Base-by-base conservation (phyloP, 352 stramenopile genomes). In the Pythium periplocum region DNA sequence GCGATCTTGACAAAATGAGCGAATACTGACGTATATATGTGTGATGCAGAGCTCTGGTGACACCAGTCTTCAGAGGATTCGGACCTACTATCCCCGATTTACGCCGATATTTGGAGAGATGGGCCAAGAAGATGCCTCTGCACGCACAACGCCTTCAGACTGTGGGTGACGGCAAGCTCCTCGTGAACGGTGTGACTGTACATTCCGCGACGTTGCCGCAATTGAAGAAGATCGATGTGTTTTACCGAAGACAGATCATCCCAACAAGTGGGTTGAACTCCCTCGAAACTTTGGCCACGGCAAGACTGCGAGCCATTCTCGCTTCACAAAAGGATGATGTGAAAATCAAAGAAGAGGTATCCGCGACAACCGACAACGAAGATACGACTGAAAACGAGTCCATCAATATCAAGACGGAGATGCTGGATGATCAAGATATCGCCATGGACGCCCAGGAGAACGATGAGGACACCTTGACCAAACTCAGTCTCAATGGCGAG, bases 401-500 rank as follows among this genome's bases (percentile, higher is more conserved):
- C 11, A 6, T n/a, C 2, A 55, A 47, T n/a, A 12, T 55, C 36
- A 66, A 57, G 59, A 10, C 49, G 9, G 57, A 59, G 17, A 45
- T 36, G 17, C 17, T 26, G 12, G 47, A 10, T 47, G 59, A n/a
- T 17, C 6, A 44, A 38, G 53, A 63, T 6, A 53, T 56, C 5
- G 17, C 45, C 1, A 40, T 51, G 7, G 31, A 47, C n/a, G 30
- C 34, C 8, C 6, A n/a, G 11, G 36, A 38, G 6, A 73, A 85
- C 52, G 76, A 89, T 17, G 73, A 87, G 5, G 78, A 87, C 34
- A 70, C 70, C 26, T 64, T 88, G 40, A 91, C 76, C 34, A 90
- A 63, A 51, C 69, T 90, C 60, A 90, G 81, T 56, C 57, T 90
- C 39, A 86, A 83, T 49, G 78, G 83, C 30, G 84, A 94, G 51